Evolutionary conservation across 495 filamentous ascomycete species (phyloP), one percentile per base, ranked within the genome.

Genomic region (Penicillium macrosclerotiorum): DNA sequence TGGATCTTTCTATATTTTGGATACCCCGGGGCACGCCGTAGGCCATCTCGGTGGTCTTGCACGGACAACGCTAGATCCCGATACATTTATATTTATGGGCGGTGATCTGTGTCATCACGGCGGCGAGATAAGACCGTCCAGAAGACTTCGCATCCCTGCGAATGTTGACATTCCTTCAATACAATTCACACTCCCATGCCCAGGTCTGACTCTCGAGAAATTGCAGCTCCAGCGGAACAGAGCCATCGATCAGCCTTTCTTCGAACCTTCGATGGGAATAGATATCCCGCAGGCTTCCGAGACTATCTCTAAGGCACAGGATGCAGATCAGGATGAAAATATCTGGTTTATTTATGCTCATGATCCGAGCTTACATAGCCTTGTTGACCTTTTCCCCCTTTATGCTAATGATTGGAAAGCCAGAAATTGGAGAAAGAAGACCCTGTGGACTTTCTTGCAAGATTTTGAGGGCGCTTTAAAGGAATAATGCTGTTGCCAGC

Each of bases 41-140:
- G 71, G 69, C 5, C 69, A 75, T 55, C 23, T 74, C 1, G 59
- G 59, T 40, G 71, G 42, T 23, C 47, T 75, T 3, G 66, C 63
- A 13, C 61, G 68, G 11, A 69, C 67, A 11, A 72, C 64, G 0
- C 30, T 45, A 2, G 45, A 39, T 9, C 47, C 55, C 3, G 50
- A 54, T 17, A 56, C 59, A 3, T 69, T 67, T 32, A 49, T 69
- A 1, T 60, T 82, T 8, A 64, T 83, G 63, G 76, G 72, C 12
- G 80, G 75, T 12, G 79, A 83, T 47, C 59, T 66, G 4, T 68
- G 73, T n/a, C 79, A 82, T 16, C 73, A 79, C 49, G 54, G 62
- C 4, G 79, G 76, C 11, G 71, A 74, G 44, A 59, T 84, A 6
- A 62, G 81, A 5, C 81, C 79, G 0, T 71, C 70, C 14, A 39